Evolutionary conservation across 2,329 filamentous ascomycete species (phyloP).

Genomic region (Stagonosporopsis vannaccii): DNA sequence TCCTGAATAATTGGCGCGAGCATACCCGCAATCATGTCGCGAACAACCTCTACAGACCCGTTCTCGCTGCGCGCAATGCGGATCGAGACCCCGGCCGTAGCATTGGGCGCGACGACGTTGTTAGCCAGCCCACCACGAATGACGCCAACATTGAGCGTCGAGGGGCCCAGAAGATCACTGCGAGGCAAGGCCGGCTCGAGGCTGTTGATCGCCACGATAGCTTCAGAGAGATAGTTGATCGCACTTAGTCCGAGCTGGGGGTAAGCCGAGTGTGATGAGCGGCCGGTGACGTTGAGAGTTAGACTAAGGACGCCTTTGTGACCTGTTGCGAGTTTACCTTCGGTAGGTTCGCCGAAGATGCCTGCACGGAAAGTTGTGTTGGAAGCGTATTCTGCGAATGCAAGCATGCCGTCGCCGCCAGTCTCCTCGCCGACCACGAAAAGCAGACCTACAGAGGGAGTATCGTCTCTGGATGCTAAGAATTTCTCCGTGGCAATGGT

Average conservation of each 20-base stretch:
- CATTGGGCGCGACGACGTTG: constrained; percentile 82
- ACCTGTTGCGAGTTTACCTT: constrained; percentile 82
- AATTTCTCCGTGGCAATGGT: constrained; percentile 68
- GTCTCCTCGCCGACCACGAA: constrained; percentile 83
- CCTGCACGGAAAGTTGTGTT: constrained; percentile 67
- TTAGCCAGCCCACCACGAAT: constrained; percentile 82
- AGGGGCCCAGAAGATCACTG: constrained; percentile 49
- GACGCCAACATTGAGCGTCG: constrained; percentile 83
- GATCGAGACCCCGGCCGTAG: constrained; percentile 71
- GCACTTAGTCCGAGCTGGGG: constrained; percentile 86
- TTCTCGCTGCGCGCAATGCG: constrained; percentile 33
- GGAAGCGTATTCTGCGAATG: constrained; percentile 42
- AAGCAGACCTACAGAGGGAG: constrained; percentile 53
- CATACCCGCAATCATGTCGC: constrained; percentile 27
- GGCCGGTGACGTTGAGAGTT: constrained; percentile 71
- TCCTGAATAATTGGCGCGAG: constrained; percentile 24
- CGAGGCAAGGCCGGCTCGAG: constrained; percentile 53
- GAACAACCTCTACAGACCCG: constrained; percentile 24
- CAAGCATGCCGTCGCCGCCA: constrained; percentile 78
- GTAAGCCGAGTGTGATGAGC: constrained; percentile 86
- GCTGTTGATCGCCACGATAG: constrained; percentile 69
- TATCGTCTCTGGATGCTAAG: constrained; percentile 51
- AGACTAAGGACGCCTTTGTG: constrained; percentile 84
- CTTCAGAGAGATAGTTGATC: constrained; percentile 77
- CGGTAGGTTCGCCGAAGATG: constrained; percentile 92